Base-by-base conservation (phyloP, 2,329 filamentous ascomycete genomes). In the Pestalotiopsis sp. region DNA sequence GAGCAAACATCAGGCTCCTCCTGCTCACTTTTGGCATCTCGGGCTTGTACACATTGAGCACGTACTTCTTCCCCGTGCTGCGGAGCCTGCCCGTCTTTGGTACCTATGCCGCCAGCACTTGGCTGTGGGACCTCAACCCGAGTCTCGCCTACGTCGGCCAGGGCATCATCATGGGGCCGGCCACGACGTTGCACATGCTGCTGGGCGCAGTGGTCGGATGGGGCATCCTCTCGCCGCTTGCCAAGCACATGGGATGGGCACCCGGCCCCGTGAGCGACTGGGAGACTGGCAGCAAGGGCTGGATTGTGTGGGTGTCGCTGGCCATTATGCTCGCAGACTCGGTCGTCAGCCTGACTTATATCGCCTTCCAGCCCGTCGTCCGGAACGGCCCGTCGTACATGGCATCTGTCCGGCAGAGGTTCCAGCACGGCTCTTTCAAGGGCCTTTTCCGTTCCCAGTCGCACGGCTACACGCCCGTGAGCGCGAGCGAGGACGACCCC, bases 281-380 rank as follows among this genome's bases (percentile, higher is more conserved):
- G 96, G 92, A 95, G 68, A 89, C 86, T 17, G 96, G 96, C 10
- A 97, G 94, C 77, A 98, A 98, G 81, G 96, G 95, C 52, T 99
- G 96, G 96, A 98, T 99, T 69, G 93, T 99, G 0, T 99, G 96
- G 96, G 86, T 97, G 2, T 97, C 94, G 40, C 83, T 99, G 38
- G 93, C 96, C 3, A 98, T 99, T 72, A 99, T 99, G 96, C 85
- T 99, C 30, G 93, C 93, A 24, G 96, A 99, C 79, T 94, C 95
- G 0, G 85, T 99, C 3, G 88, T 98, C 70, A 98, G 92, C 74
- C 87, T 99, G 10, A 89, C 92, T 1, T 94, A 94, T 84, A 86
- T 98, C 55, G 83, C 92, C 1, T 71, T 92, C 2, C 88, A 88
- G 3, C 91, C 93, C 0, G 70, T 91, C 0, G 77, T 91, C 22